Conservation (phyloP, 2,329 filamentous ascomycete genomes). For the Cladosporium cucumerinum region DNA sequence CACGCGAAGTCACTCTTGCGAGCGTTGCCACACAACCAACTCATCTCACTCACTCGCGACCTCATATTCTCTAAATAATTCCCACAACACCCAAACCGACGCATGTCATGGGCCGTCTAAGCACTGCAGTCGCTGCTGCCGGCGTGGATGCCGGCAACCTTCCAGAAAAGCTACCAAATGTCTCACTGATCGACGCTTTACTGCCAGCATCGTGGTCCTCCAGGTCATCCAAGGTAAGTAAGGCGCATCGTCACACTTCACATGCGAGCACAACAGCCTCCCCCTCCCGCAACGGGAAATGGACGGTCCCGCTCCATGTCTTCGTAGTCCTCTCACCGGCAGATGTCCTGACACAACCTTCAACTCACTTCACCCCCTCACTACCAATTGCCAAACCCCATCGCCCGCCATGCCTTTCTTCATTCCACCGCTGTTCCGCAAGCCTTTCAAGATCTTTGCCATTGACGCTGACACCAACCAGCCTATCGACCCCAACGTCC, state of each 20-base stretch:
- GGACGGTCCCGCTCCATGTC: too few species aligned
- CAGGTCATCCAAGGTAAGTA: conserved; percentile 6
- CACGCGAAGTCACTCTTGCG: neutral
- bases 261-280: neutral
- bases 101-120: conserved; percentile 29
- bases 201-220: conserved; percentile 21
- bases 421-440: conserved; percentile 10
- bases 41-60: neutral
- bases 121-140: conserved; percentile 29
- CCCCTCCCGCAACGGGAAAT: neutral
- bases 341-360: neutral
- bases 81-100: neutral
- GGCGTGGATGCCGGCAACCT: conserved; percentile 29
- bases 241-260: neutral
- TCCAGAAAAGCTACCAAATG: conserved; percentile 25
- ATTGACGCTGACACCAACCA: conserved; percentile 32
- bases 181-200: conserved; percentile 34
- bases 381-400: neutral
- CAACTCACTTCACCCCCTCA: neutral
- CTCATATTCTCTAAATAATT: neutral
- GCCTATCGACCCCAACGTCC: conserved; percentile 24
- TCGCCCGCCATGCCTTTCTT: conserved; percentile 10
- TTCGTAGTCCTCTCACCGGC: neutral
- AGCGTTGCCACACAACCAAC: neutral
- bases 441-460: conserved; percentile 20